Evolutionary conservation across 2,329 filamentous ascomycete genomes (phyloP).

Genomic region (Trichothecium roseum): DNA sequence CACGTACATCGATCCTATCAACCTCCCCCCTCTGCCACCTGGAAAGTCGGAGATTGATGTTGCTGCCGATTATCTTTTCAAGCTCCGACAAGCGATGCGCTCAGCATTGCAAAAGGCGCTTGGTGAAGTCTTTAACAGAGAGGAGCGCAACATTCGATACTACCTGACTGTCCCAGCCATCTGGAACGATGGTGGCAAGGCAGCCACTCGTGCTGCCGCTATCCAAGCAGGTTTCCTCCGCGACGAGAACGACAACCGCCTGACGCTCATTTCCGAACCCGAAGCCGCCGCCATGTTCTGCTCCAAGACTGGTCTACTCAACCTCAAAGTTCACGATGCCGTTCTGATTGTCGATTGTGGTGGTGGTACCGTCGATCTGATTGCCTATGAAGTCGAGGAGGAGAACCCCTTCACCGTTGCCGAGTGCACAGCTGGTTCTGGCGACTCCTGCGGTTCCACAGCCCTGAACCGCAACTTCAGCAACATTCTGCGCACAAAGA

Average conservation of each 20-base stretch:
- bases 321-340: constrained; percentile 97
- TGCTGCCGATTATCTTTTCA: constrained; percentile 98
- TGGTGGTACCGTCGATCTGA: constrained; percentile 96
- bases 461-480: constrained; percentile 97
- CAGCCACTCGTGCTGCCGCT: constrained; percentile 86
- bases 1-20: constrained; percentile 98
- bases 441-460: constrained; percentile 96
- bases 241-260: constrained; percentile 93
- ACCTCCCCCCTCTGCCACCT: constrained; percentile 89
- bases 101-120: constrained; percentile 91
- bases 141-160: constrained; percentile 96
- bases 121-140: constrained; percentile 93
- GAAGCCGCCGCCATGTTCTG: constrained; percentile 97
- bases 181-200: constrained; percentile 98
- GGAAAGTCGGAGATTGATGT: constrained; percentile 99
- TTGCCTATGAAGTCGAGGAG: constrained; percentile 97
- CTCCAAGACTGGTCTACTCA: constrained; percentile 89
- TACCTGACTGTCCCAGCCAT: constrained; percentile 98
- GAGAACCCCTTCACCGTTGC: constrained; percentile 95
- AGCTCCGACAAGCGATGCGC: constrained; percentile 93
- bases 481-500: constrained; percentile 95
- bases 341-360: constrained; percentile 96
- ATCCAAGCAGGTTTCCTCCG: constrained; percentile 95
- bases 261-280: constrained; percentile 91
- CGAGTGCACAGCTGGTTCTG: constrained; percentile 93